Conservation (phyloP, 192 early-diverging fungal genomes). For the Entomortierella lignicola region DNA sequence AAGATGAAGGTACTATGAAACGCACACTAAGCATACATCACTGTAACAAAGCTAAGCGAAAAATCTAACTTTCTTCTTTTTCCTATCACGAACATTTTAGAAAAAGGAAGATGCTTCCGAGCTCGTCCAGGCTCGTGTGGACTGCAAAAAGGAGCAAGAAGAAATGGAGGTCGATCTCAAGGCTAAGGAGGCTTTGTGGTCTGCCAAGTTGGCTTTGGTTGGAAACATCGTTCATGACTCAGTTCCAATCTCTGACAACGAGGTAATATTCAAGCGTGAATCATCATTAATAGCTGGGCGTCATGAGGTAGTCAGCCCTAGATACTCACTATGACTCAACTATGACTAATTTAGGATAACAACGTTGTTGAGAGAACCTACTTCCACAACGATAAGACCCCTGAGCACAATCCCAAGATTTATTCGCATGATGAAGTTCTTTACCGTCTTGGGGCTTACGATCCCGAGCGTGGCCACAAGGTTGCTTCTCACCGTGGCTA, state of each 20-base stretch:
- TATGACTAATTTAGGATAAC: constrained; percentile 62
- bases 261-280: constrained; percentile 67
- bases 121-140: constrained; percentile 81
- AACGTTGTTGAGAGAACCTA: constrained; percentile 74
- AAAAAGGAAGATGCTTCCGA: constrained; percentile 85
- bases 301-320: constrained; percentile 12
- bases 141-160: constrained; percentile 77
- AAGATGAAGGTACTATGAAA: constrained; percentile 80
- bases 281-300: too few species aligned
- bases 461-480: constrained; percentile 87
- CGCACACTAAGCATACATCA: background rate
- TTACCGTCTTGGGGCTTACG: constrained; percentile 90
- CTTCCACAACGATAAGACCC: constrained; percentile 67
- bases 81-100: constrained; percentile 8
- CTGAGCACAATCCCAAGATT: constrained; percentile 69
- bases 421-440: constrained; percentile 95
- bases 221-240: constrained; percentile 97
- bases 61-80: too few species aligned
- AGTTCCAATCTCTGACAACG: constrained; percentile 87
- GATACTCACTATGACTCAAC: constrained; percentile 5
- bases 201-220: constrained; percentile 71
- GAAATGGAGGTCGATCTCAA: constrained; percentile 78
- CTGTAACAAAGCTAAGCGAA: too few species aligned
- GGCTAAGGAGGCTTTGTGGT: constrained; percentile 74
- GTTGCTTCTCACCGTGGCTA: constrained; percentile 99